Evolutionary conservation across 305 asterid genomes (phyloP), one percentile per base, ranked within the genome.

Genomic region (Fraxinus angustifolia): DNA sequence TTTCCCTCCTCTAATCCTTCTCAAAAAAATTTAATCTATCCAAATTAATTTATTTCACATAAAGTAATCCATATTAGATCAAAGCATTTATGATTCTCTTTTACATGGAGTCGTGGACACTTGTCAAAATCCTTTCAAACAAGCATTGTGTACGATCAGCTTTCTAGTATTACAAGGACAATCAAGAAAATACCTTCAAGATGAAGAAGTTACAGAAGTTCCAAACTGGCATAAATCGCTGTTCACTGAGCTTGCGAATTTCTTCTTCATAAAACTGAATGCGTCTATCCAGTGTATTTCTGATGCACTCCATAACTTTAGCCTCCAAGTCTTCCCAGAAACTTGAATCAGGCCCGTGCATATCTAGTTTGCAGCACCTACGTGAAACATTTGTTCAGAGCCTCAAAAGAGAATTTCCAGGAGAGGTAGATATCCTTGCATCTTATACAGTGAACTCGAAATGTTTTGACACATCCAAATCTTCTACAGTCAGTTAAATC

Each of bases 221-320:
- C 99, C 99, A 96, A 84, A 96, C 87, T 81, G 98, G 99, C 96
- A 90, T 89, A 87, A 96, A 93, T 58, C 97, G 92, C 84, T 93
- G 98, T 86, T 96, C 99, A 53, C 99, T 96, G 87, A 94, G 99
- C 93, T 94, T 96, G 74, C 98, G 92, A 79, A 96, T 92, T 88
- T 96, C 99, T 67, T 96, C 99, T 90, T 94, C 99, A 82, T 96
- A 96, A 90, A 96, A 96, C 79, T 93, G 99, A 82, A 93, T 90
- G 84, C 99, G 94, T 73, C 90, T 88, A 81, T 96, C 99, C 83
- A 96, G 97, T 45, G 98, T 94, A 89, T 94, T 96, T 89, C 91
- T 90, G 76, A 94, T 87, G 88, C 98, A 96, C 82, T 96, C 99
- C 91, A 88, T 86, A 75, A 91, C 82, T 88, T 94, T 96, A 30